Conservation (phyloP, 768 basidiomycete species). For the Strobilomyces dryophilus region DNA sequence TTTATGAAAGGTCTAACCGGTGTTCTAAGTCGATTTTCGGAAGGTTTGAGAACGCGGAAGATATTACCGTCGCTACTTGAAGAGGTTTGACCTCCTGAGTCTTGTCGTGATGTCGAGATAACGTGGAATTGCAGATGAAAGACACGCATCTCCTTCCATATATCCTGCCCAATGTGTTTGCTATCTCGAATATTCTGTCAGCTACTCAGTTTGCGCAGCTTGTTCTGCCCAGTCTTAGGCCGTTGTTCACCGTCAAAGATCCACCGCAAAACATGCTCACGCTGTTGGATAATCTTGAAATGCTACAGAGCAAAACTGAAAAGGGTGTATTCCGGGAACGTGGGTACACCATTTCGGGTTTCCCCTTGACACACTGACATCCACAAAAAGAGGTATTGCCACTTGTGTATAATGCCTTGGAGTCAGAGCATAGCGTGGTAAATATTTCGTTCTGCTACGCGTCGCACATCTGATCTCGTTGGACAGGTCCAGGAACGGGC, state of each 20-base stretch:
- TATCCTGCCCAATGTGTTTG: constrained; percentile 93
- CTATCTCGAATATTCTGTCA: constrained; percentile 74
- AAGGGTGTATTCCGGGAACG: constrained; percentile 85
- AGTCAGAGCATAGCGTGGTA: constrained; percentile 88
- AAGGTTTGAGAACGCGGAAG: constrained; percentile 81
- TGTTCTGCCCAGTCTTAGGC: constrained; percentile 86
- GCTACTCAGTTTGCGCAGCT: constrained; percentile 74
- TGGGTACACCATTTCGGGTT: constrained; percentile 36
- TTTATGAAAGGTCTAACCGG: constrained; percentile 88
- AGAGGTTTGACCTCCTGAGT: constrained; percentile 55
- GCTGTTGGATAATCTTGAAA: constrained; percentile 79
- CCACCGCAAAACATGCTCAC: constrained; percentile 98
- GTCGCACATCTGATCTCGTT: constrained; percentile 3
- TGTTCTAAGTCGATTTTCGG: constrained; percentile 83
- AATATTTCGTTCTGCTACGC: constrained; percentile 15
- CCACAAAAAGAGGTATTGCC: constrained; percentile 78
- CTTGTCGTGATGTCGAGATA: constrained; percentile 7
- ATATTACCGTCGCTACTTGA: constrained; percentile 90
- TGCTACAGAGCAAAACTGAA: constrained; percentile 87
- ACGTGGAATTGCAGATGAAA: constrained; percentile 64
- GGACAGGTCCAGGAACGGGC: constrained; percentile 89
- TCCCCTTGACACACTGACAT: constrained; percentile 2
- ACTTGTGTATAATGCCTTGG: constrained; percentile 91
- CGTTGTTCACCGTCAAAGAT: constrained; percentile 86
- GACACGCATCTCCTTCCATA: constrained; percentile 90